Evolutionary conservation across 257 asterid species (phyloP), one percentile per base, ranked within the genome.

Genomic region (Solanum megistacrolobum): DNA sequence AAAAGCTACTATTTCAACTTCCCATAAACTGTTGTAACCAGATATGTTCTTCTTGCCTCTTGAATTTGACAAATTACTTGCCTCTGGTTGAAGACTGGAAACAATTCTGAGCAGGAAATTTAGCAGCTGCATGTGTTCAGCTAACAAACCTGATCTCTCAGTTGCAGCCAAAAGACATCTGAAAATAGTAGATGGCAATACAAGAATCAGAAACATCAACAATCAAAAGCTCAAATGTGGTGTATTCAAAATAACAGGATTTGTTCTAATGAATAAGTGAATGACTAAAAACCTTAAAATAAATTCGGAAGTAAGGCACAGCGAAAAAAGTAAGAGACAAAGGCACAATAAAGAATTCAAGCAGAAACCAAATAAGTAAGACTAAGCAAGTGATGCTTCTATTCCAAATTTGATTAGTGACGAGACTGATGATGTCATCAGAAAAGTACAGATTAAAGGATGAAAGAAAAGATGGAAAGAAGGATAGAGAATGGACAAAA

Each of bases 21-120:
- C 98, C 92, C 91, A 91, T 2, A 83, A 85, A 89, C 89, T 85
- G 86, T 86, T 83, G 75, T 72, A 83, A 89, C 89, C 91, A 66
- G 91, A 86, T 82, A 79, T 62, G 81, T 89, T 90, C 76, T 86
- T 84, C 85, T 85, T 87, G 88, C 90, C 91, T 86, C 91, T 90
- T 87, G 91, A 89, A 86, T 84, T 90, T 79, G 91, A 60, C 88
- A 91, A 87, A 91, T 89, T 55, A 46, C 85, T 85, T 86, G 90
- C 91, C 89, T 88, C 93, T 87, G 86, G 89, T 62, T 91, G 98
- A 88, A 92, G 90, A 87, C 87, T 89, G 25, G 88, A 89, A 87
- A 95, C 92, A 86, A 95, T 96, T 90, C 90, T 91, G 91, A 94
- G 97, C 91, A 93, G 93, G 78, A 93, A 92, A 84, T 89, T 83